phyloP scores from a whole-genome alignment of 2,329 filamentous ascomycete genomes.

The Sphaerulina populicola region DNA sequence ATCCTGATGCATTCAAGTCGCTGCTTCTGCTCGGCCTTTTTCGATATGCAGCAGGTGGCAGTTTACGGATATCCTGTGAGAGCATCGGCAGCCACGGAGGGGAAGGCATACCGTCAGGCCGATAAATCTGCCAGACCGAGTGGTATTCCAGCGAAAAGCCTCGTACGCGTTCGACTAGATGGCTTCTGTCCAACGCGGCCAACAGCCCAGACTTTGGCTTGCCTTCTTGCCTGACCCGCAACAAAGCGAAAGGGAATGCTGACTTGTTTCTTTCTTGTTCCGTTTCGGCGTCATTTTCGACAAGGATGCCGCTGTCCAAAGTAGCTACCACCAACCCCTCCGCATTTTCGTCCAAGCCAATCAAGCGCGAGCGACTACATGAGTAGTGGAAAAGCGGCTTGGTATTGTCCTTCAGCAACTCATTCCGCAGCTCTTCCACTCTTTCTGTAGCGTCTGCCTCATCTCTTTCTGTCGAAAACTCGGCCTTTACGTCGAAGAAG shows the following conservation, averaged over 20 bases:
- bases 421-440: conserved; percentile 33
- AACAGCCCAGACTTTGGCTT: conserved; percentile 34
- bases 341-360: conserved; percentile 40
- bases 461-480: conserved; percentile 22
- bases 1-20: conserved; percentile 12
- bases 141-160: conserved; percentile 49
- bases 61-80: conserved; percentile 45
- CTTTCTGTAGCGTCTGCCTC: conserved; percentile 20
- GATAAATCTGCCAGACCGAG: conserved; percentile 44
- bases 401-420: conserved; percentile 41
- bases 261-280: conserved; percentile 12
- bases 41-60: conserved; percentile 36
- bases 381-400: conserved; percentile 41
- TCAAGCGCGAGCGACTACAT: conserved; percentile 43
- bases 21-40: conserved; percentile 20
- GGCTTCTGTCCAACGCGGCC: conserved; percentile 38
- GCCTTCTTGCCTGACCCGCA: conserved; percentile 46
- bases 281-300: conserved; percentile 30
- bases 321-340: conserved; percentile 42
- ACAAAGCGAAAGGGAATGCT: conserved; percentile 45
- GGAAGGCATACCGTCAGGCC: conserved; percentile 38
- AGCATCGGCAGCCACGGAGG: conserved; percentile 45
- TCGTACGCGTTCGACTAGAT: conserved; percentile 42
- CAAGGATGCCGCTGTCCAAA: conserved; percentile 42
- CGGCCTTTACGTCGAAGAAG: conserved; percentile 33